Base-by-base conservation (phyloP, 2,329 filamentous ascomycete species). In the Fusarium nygamai region DNA sequence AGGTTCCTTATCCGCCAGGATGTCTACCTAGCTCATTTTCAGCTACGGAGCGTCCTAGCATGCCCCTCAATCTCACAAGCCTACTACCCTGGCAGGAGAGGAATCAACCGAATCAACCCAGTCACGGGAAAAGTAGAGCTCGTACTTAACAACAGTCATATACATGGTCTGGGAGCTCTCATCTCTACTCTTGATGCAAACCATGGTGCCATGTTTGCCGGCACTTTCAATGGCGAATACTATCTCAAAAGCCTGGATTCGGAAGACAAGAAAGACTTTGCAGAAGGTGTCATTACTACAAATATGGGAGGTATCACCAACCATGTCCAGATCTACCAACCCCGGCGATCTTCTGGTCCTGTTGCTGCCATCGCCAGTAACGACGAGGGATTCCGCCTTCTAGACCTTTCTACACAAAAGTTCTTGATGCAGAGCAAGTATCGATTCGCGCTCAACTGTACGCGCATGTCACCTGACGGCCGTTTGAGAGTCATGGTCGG, bases 401-500 rank as follows among this genome's bases (percentile, higher is more conserved):
- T 92, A 51, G 91, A 92, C 73, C 78, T 92, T 16, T 81, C 81
- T 44, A 89, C 89, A 8, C 88, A 92, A 70, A 88, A 84, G 31
- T 90, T 93, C 70, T 83, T 89, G 10, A 84, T 86, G 43, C 83
- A 88, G 38, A 83, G 81, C 51, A 80, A 76, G 62, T 94, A 92
- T 79, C 81, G 86, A 1, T 88, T 89, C 74, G 86, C 92, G 6
- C 86, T 94, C 69, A 96, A 96, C 81, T 94, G 92, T 83, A 89
- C 92, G 2, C 91, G 92, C 4, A 86, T 93, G 4, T 94, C 92
- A 2, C 91, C 93, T 1, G 91, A 95, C 78, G 87, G 90, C 62
- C 90, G 93, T 7, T 85, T 95, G 74, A 91, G 93, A 56, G 89
- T 91, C 22, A 87, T 95, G 71, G 93, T 94, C 1, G 93, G 93